phyloP scores from a whole-genome alignment of 441 rosid genomes.

The Brassica balearica region DNA sequence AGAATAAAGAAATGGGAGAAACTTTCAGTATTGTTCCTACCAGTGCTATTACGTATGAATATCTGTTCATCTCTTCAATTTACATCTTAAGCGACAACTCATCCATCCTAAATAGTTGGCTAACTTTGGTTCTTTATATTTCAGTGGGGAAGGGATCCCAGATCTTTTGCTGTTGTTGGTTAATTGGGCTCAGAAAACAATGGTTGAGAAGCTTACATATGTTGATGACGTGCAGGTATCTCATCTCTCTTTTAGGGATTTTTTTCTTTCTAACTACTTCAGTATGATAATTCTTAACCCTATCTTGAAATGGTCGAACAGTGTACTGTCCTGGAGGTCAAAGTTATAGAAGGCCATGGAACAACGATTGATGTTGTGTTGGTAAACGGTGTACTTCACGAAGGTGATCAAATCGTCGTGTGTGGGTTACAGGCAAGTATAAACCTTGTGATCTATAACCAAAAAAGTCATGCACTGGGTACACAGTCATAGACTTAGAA shows the following conservation, averaged over 20 bases:
- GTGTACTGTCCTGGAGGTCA: slow-evolving; percentile 97
- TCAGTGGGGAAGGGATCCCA: slow-evolving; percentile 95
- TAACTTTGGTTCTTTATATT: slow-evolving; percentile 37
- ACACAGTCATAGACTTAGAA: slow-evolving; percentile 4
- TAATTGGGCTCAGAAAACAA: slow-evolving; percentile 95
- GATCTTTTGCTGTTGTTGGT: slow-evolving; percentile 83
- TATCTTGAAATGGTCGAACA: slow-evolving; percentile 49
- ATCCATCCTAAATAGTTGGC: slow-evolving; percentile 11
- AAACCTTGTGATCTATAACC: slow-evolving; percentile 18
- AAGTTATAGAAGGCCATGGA: slow-evolving; percentile 94
- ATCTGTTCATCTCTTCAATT: slow-evolving; percentile 26
- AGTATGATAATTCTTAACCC: slow-evolving; percentile 41
- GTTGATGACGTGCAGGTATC: slow-evolving; percentile 84
- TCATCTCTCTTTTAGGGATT: slow-evolving; percentile 26
- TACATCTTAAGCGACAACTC: slow-evolving; percentile 9
- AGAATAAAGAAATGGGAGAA: slow-evolving; percentile 88
- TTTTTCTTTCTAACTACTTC: slow-evolving; percentile 20
- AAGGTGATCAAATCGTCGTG: slow-evolving; percentile 97
- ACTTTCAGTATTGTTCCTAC: slow-evolving; percentile 92
- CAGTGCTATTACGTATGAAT: slow-evolving; percentile 77
- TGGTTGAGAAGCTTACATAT: slow-evolving; percentile 92
- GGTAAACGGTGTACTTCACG: slow-evolving; percentile 92
- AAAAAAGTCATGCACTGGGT: slow-evolving; percentile 20
- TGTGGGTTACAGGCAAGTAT: slow-evolving; percentile 93
- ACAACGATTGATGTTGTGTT: slow-evolving; percentile 96